Conservation (phyloP, 78 protist genomes). For the Trichosphaerium sp. region DNA sequence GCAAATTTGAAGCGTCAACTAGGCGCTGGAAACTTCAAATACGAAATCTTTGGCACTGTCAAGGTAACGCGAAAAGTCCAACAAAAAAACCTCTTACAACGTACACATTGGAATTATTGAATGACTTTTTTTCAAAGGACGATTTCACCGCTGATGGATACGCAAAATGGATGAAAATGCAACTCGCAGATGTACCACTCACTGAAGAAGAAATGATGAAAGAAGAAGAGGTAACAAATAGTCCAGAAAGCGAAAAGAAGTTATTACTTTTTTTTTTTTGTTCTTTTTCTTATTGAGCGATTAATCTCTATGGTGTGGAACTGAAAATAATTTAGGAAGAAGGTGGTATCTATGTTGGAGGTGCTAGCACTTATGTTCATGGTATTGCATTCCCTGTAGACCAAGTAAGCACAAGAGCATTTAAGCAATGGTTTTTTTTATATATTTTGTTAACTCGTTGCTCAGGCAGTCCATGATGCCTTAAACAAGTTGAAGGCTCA, state of each 20-base stretch:
- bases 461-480: no score
- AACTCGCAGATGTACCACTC: conserved; percentile 45
- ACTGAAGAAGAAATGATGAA: conserved; percentile 31
- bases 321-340: conserved; percentile 1
- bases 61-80: background rate
- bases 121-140: background rate
- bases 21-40: conserved; percentile 33
- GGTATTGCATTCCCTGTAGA: conserved; percentile 57
- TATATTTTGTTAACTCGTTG: no score
- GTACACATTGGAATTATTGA: background rate
- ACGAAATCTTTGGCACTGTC: conserved; percentile 40
- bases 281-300: background rate
- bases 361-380: conserved; percentile 48
- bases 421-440: no score
- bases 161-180: conserved; percentile 8
- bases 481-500: no score
- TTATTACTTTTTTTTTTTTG: no score
- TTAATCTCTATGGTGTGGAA: background rate
- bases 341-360: conserved; percentile 30
- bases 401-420: conserved; percentile 10
- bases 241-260: no score
- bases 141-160: conserved; percentile 40
- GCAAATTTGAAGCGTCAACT: conserved; percentile 35
- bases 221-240: conserved; percentile 30
- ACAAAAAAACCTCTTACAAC: background rate